Evolutionary conservation across 148 eudicot genomes (phyloP).

Genomic region (Rhododendron simsii): DNA sequence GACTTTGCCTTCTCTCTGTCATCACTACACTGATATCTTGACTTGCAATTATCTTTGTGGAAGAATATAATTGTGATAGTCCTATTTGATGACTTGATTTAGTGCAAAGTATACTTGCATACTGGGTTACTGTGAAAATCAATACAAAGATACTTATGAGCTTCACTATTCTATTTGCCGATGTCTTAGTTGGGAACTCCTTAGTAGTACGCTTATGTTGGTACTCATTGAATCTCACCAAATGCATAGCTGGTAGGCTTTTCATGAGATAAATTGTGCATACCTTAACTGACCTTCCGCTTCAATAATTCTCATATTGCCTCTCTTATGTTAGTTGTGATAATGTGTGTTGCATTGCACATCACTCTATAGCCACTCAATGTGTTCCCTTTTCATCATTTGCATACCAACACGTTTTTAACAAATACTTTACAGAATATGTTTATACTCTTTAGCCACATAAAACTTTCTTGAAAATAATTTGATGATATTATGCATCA

Average conservation of each 20-base stretch:
- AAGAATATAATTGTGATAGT: not conserved
- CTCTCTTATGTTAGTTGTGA: not conserved
- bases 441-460: not conserved
- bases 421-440: too few species aligned
- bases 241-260: not conserved
- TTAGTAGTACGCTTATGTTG: not conserved
- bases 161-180: not conserved
- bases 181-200: not conserved
- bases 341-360: not conserved
- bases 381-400: not conserved
- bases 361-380: not conserved
- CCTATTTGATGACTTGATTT: not conserved
- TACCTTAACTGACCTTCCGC: not conserved
- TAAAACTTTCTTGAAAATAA: not conserved
- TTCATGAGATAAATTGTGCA: not conserved
- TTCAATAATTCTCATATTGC: not conserved
- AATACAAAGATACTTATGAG: not conserved
- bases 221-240: not conserved
- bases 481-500: not conserved
- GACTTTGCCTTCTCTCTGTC: not conserved
- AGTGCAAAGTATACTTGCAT: not conserved
- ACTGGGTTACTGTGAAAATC: not conserved
- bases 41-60: not conserved
- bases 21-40: not conserved
- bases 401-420: too few species aligned